A percentile compares a stretch with the other conserved stretches of the same genome.
Conservation (phyloP, 2,329 filamentous ascomycete genomes). For the Pseudogymnoascus sp. region DNA sequence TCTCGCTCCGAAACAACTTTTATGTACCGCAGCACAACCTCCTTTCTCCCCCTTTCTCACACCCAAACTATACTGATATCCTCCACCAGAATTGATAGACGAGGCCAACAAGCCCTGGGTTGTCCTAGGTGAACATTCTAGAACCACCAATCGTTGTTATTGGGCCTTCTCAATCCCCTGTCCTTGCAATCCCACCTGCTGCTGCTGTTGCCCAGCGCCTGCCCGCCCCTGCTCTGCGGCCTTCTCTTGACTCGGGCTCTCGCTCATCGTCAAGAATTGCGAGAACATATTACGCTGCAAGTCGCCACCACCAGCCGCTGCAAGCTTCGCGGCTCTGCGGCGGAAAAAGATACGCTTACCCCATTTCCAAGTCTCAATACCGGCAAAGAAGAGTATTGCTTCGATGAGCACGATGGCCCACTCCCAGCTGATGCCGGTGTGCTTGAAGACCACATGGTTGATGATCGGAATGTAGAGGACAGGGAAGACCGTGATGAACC, state of each 20-base stretch:
- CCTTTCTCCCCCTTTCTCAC: not conserved
- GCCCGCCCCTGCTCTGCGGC: not conserved
- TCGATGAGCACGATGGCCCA: slow-evolving; percentile 60
- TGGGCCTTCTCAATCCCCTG: not conserved
- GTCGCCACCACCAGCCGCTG: not conserved
- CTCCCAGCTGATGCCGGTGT: slow-evolving; percentile 57
- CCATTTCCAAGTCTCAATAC: slow-evolving; percentile 60
- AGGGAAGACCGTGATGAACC: slow-evolving; percentile 49
- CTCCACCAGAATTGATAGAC: not conserved
- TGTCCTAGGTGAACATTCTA: slow-evolving; percentile 10
- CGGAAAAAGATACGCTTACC: slow-evolving; percentile 49
- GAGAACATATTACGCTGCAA: slow-evolving; percentile 3
- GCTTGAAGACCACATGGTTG: slow-evolving; percentile 57
- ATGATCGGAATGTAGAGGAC: slow-evolving; percentile 60
- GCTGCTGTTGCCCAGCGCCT: not conserved
- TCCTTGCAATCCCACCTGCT: not conserved
- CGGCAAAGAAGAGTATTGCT: slow-evolving; percentile 51
- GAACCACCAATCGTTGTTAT: slow-evolving; percentile 8
- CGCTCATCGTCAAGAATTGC: not conserved
- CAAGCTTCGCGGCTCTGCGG: slow-evolving; percentile 11
- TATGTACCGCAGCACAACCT: not conserved
- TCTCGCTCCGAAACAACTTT: not conserved
- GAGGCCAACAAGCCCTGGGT: not conserved
- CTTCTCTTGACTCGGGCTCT: not conserved
- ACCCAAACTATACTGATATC: not conserved